A percentile compares a stretch with the other conserved stretches of the same genome.
Evolutionary conservation across 2,329 filamentous ascomycete genomes (phyloP).

Genomic region (Cytospora chrysosperma): DNA sequence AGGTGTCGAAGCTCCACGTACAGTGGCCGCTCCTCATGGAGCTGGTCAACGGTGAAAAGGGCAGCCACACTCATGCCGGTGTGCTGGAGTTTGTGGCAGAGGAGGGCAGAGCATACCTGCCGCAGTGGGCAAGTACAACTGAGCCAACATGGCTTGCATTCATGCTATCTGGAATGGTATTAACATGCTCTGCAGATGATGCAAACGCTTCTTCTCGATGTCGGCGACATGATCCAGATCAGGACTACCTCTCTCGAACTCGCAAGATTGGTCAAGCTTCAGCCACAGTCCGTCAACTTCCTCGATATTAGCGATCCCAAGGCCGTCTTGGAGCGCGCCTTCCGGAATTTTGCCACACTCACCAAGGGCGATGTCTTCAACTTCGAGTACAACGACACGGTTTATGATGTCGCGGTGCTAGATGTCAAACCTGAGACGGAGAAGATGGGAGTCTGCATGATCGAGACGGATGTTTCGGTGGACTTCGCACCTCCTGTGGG

Average conservation of each 20-base stretch:
- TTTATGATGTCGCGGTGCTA: slow-evolving; percentile 89
- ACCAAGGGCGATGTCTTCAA: slow-evolving; percentile 87
- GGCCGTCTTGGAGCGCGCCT: slow-evolving; percentile 86
- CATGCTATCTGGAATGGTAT: not conserved
- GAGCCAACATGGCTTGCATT: not conserved
- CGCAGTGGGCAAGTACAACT: slow-evolving; percentile 72
- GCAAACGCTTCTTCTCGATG: slow-evolving; percentile 84
- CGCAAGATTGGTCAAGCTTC: slow-evolving; percentile 91
- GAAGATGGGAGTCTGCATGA: slow-evolving; percentile 85
- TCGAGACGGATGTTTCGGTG: slow-evolving; percentile 94
- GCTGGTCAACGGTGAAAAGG: slow-evolving; percentile 82
- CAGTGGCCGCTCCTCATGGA: slow-evolving; percentile 98
- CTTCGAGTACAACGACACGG: slow-evolving; percentile 92
- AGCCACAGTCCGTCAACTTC: slow-evolving; percentile 90
- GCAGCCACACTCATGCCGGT: slow-evolving; percentile 83
- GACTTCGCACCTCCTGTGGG: slow-evolving; percentile 94
- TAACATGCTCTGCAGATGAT: slow-evolving; percentile 68
- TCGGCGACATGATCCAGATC: slow-evolving; percentile 91
- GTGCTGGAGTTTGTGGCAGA: slow-evolving; percentile 97
- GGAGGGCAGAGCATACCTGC: slow-evolving; percentile 93
- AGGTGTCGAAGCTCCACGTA: slow-evolving; percentile 92
- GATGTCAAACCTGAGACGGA: slow-evolving; percentile 86
- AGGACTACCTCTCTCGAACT: slow-evolving; percentile 91
- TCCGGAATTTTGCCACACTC: slow-evolving; percentile 34
- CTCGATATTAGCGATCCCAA: slow-evolving; percentile 97